Conservation (phyloP, 306 rosid genomes). For the Leucaena leucocephala region DNA sequence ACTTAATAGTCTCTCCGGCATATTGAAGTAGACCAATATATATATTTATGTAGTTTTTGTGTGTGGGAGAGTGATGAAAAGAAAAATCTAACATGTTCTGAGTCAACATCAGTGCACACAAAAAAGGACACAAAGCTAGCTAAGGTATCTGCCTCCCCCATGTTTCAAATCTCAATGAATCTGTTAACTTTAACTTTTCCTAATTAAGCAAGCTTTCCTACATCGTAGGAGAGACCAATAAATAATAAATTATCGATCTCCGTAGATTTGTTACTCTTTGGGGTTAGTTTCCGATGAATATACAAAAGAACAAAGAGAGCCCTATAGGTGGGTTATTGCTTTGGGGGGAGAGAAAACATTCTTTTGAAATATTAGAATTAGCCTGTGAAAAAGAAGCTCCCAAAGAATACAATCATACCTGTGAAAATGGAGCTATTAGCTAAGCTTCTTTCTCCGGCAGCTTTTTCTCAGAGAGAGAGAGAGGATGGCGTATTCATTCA, state of each 20-base stretch:
- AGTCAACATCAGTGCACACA: constrained; percentile 47
- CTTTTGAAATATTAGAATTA: not conserved
- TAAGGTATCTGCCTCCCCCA: constrained; percentile 22
- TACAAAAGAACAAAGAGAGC: not conserved
- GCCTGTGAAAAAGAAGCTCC: constrained; percentile 6
- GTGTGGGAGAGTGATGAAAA: not conserved
- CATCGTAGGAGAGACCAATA: not conserved
- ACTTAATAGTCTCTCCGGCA: not conserved
- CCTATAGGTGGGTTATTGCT: not conserved
- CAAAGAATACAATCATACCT: not conserved
- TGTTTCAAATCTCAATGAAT: constrained; percentile 27
- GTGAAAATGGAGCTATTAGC: not conserved
- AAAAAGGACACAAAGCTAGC: constrained; percentile 27
- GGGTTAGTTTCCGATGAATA: constrained; percentile 10
- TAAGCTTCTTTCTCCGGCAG: not conserved
- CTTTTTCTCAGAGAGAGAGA: not conserved
- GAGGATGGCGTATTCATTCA: not conserved
- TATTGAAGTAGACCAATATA: constrained; percentile 34
- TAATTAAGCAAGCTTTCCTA: constrained; percentile 8
- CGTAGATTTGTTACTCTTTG: not conserved
- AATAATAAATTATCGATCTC: not conserved
- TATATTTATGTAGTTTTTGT: not conserved
- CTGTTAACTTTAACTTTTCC: constrained; percentile 15
- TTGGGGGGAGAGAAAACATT: constrained; percentile 1
- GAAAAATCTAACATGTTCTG: not conserved